phyloP scores from a whole-genome alignment of 202 grass and related monocot species.

The Setaria viridis region DNA sequence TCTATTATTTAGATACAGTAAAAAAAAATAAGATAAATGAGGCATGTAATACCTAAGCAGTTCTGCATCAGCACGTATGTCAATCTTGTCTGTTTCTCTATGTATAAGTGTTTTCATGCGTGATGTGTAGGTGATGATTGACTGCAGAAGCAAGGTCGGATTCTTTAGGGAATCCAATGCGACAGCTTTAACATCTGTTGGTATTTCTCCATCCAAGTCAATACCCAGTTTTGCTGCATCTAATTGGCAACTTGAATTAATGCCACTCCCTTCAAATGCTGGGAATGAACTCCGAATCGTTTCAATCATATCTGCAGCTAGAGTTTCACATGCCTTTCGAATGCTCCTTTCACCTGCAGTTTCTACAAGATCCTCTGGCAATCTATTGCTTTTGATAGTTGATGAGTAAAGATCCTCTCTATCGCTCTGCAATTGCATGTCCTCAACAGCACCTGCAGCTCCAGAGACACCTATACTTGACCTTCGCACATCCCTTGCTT shows the following conservation, averaged over 20 bases:
- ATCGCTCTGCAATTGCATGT: constrained; percentile 68
- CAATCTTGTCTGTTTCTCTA: constrained; percentile 95
- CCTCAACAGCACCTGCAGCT: constrained; percentile 54
- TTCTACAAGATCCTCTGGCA: constrained; percentile 84
- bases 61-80: constrained; percentile 93
- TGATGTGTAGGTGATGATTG: constrained; percentile 74
- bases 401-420: constrained; percentile 78
- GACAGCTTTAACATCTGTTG: constrained; percentile 80
- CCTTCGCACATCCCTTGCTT: constrained; percentile 89
- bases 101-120: constrained; percentile 80
- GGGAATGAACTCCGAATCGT: constrained; percentile 85
- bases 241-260: constrained; percentile 84
- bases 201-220: constrained; percentile 91
- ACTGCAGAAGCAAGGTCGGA: constrained; percentile 81
- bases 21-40: constrained; percentile 23
- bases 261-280: constrained; percentile 89
- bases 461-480: constrained; percentile 61
- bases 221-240: constrained; percentile 79
- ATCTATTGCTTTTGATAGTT: constrained; percentile 69
- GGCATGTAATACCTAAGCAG: constrained; percentile 77
- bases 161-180: constrained; percentile 84
- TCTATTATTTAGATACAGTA: constrained; percentile 31
- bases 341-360: constrained; percentile 78
- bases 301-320: constrained; percentile 81
- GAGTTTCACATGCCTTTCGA: constrained; percentile 84